These are phyloP conservation scores for Artemisia argyi DNA, from an alignment of 129 eudicot genomes.

Conservation along the genomic window DNA sequence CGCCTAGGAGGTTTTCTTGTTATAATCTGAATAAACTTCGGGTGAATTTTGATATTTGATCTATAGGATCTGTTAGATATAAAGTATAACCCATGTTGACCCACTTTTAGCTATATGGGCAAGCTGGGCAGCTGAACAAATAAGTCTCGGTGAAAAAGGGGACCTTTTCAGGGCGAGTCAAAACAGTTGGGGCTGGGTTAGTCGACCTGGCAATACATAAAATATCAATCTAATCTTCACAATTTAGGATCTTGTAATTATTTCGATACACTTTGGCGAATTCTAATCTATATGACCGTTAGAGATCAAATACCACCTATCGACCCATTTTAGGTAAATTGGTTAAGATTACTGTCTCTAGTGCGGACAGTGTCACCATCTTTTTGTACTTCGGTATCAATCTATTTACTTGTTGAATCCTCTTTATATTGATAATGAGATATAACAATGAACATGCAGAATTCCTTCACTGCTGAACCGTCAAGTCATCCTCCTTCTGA, in stretches of 20 bases:
- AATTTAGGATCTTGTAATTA: too few species aligned
- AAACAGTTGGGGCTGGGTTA: too few species aligned
- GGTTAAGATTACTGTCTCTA: neutral
- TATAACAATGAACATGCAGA: conserved; percentile 39
- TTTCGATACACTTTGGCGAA: too few species aligned
- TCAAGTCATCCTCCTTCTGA: conserved; percentile 39
- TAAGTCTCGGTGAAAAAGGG: too few species aligned
- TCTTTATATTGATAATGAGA: conserved; percentile 8
- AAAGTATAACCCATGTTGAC: neutral
- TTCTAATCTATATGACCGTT: too few species aligned
- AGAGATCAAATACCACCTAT: neutral
- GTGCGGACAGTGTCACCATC: conserved; percentile 1
- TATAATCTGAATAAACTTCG: neutral
- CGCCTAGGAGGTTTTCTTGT: conserved; percentile 1
- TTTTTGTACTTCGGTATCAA: neutral
- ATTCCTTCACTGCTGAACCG: conserved; percentile 47
- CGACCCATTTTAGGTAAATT: conserved; percentile 6
- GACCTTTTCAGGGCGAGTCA: too few species aligned
- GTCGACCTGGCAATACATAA: too few species aligned
- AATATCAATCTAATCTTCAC: too few species aligned
- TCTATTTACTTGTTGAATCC: conserved; percentile 1
- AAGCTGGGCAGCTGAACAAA: too few species aligned
- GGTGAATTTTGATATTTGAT: neutral
- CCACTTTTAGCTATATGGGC: neutral
- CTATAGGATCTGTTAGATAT: neutral